phyloP scores from a whole-genome alignment of 768 basidiomycete genomes.

The Leccinum variicolor region DNA sequence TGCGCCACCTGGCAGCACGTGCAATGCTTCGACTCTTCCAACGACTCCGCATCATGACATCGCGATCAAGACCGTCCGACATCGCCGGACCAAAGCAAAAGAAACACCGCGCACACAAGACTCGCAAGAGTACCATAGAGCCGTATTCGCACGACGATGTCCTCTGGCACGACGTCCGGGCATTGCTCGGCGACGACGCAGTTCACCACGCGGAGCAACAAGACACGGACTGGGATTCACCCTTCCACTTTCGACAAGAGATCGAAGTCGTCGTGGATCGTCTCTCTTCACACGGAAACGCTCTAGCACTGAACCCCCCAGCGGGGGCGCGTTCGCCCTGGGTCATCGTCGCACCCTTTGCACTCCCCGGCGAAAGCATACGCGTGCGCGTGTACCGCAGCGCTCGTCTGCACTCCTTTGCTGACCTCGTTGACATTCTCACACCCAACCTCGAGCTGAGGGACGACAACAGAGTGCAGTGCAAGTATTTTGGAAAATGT shows the following conservation, averaged over 20 bases:
- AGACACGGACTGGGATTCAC: slow-evolving; percentile 54
- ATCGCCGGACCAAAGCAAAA: slow-evolving; percentile 26
- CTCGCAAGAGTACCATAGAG: slow-evolving; percentile 34
- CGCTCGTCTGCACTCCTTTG: slow-evolving; percentile 68
- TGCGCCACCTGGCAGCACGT: not conserved
- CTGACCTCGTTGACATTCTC: slow-evolving; percentile 67
- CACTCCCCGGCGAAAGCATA: slow-evolving; percentile 80
- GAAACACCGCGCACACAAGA: slow-evolving; percentile 23
- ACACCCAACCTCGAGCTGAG: slow-evolving; percentile 61
- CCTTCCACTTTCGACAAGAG: slow-evolving; percentile 57
- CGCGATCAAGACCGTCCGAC: not conserved
- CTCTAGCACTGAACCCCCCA: slow-evolving; percentile 53
- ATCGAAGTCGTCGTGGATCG: slow-evolving; percentile 62
- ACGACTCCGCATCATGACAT: slow-evolving; percentile 5
- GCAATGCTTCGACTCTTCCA: not conserved
- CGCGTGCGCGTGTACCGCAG: slow-evolving; percentile 70
- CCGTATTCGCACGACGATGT: slow-evolving; percentile 73
- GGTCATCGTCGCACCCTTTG: slow-evolving; percentile 82
- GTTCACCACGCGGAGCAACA: slow-evolving; percentile 49
- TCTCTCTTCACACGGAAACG: slow-evolving; percentile 64
- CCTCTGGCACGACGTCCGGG: slow-evolving; percentile 64
- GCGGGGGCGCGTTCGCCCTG: slow-evolving; percentile 54
- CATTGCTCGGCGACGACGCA: slow-evolving; percentile 58
- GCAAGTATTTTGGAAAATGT: slow-evolving; percentile 87
- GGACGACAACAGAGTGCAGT: slow-evolving; percentile 63